A percentile compares a stretch with the other conserved stretches of the same genome.
Conservation (phyloP, 75 land plant species). For the Picea sitchensis region DNA sequence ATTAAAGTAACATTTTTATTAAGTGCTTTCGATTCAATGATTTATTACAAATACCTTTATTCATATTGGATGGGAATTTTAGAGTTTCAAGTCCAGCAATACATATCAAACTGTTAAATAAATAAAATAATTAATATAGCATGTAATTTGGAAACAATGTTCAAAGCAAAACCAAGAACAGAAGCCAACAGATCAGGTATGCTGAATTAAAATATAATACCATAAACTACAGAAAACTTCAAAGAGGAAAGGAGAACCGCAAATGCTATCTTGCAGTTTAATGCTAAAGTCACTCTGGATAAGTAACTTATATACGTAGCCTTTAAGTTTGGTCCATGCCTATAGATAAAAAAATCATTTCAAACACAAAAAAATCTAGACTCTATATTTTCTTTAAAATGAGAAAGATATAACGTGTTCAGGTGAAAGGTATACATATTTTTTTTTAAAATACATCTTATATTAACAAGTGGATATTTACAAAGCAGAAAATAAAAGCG, state of each 20-base stretch:
- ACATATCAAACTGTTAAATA: background rate
- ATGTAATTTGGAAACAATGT: background rate
- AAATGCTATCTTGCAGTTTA: background rate
- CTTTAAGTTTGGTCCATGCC: background rate
- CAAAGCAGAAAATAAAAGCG: too few relatives aligned
- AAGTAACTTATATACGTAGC: background rate
- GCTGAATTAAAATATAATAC: background rate
- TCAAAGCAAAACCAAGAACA: background rate
- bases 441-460: too few relatives aligned
- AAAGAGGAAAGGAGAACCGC: background rate
- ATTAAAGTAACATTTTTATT: background rate
- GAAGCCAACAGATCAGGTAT: background rate
- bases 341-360: background rate
- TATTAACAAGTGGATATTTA: too few relatives aligned
- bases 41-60: background rate
- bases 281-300: background rate
- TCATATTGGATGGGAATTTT: background rate
- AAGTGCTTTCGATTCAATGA: background rate
- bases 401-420: too few relatives aligned
- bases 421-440: too few relatives aligned
- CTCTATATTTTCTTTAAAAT: too few relatives aligned
- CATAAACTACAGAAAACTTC: background rate
- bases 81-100: background rate
- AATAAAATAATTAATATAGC: background rate
- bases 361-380: background rate